Percentiles rank a stretch among this genome's conserved stretches.
These are phyloP conservation scores for Pelargonium myrrhifolium DNA, from an alignment of 441 rosid species.

Conservation along the genomic window DNA sequence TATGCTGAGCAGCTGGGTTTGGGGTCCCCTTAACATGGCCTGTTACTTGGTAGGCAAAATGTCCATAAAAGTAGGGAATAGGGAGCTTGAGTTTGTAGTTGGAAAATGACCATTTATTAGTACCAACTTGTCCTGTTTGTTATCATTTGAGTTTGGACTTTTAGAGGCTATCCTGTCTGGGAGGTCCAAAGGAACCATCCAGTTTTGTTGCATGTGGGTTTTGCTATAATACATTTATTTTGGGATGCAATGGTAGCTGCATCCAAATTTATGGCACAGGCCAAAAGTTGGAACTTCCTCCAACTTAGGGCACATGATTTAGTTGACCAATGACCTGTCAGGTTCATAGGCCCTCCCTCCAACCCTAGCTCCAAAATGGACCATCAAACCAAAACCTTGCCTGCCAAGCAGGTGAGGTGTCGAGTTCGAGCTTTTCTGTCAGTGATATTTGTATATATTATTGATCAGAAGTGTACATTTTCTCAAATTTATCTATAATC, in stretches of 20 bases:
- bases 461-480: too few species aligned
- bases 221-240: background rate
- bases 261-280: background rate
- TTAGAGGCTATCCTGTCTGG: background rate
- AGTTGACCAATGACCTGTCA: background rate
- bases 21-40: too few species aligned
- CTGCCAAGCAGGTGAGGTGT: background rate
- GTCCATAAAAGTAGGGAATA: too few species aligned
- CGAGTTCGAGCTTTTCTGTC: too few species aligned
- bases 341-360: background rate
- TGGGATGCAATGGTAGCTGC: constrained; percentile 1
- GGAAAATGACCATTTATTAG: background rate
- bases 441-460: too few species aligned
- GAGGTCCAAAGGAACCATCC: background rate
- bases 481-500: too few species aligned
- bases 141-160: background rate
- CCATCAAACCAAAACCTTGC: background rate
- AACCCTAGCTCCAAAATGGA: background rate
- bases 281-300: background rate
- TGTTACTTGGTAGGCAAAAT: too few species aligned
- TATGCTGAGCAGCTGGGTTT: too few species aligned
- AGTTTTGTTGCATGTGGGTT: constrained; percentile 2
- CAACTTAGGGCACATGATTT: background rate
- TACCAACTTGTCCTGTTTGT: background rate
- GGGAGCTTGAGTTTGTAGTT: too few species aligned